These are phyloP conservation scores for Ascochyta fabae DNA, from an alignment of 2,329 filamentous ascomycete species.

Conservation along the genomic window DNA sequence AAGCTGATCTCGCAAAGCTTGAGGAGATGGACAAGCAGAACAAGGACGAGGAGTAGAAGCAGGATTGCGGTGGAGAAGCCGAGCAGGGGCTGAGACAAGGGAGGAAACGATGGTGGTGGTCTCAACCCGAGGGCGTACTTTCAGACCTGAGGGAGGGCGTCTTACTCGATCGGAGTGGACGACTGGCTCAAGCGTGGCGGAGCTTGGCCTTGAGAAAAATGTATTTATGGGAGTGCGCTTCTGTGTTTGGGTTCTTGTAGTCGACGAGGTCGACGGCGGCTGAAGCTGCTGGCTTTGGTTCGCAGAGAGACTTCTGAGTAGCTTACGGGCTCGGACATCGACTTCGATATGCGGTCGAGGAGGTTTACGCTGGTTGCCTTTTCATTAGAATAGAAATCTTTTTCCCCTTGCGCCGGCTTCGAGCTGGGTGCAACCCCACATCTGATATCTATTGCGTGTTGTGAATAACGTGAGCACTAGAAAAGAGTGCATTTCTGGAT, in stretches of 20 bases:
- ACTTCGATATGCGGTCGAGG: background rate
- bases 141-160: conserved; percentile 9
- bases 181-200: background rate
- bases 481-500: background rate
- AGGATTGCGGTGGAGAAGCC: background rate
- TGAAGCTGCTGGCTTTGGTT: background rate
- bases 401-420: background rate
- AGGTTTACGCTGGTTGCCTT: background rate
- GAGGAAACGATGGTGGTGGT: background rate
- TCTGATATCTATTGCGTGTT: background rate
- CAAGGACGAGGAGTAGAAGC: background rate
- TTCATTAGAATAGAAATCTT: background rate
- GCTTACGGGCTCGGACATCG: background rate
- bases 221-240: background rate
- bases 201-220: background rate
- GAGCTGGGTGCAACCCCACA: background rate
- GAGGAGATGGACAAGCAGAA: background rate
- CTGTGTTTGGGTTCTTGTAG: background rate
- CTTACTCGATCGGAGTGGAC: conserved; percentile 3
- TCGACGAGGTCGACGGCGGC: background rate
- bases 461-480: background rate
- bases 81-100: background rate
- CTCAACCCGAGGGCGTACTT: conserved; percentile 6
- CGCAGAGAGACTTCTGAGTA: background rate
- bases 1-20: background rate